Evolutionary conservation across 306 rosid species (phyloP), one percentile per base, ranked within the genome.

Genomic region (Vigna reflexopilosa): DNA sequence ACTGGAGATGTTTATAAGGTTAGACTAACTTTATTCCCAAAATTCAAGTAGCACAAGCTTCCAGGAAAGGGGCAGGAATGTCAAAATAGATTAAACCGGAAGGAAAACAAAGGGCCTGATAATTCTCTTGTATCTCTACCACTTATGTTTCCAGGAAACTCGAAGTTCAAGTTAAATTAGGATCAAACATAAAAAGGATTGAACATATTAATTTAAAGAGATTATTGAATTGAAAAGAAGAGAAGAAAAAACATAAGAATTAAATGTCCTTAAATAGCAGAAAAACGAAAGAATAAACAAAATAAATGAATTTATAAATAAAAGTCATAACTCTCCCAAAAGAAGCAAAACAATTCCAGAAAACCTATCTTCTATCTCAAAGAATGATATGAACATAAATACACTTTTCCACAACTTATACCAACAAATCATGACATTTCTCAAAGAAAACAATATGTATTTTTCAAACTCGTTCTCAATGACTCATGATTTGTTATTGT

Each of bases 111-210:
- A 64, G 32, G 74, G 74, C 49, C 4, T 50, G 50, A 51, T 15
- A 45, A 67, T 67, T 73, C 54, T 30, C 44, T 42, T 3, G 75
- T 62, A 67, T 47, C 47, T 67, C 63, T 52, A 52, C 47, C 63
- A 54, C 73, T 51, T 12, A 28, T 10, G 49, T 49, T 49, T 65
- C 61, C 15, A 73, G 44, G 20, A 44, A 51, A 80, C 42, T 54
- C 55, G 49, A 73, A 73, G 20, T 49, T 56, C 49, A n/a, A 34
- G 76, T 73, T 51, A 64, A 62, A 57, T 67, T 67, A 67, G 77
- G 67, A 75, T 44, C 72, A 38, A 72, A 58, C 3, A 20, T 61
- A 67, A 64, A 67, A 68, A 36, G 48, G 24, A 16, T 34, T 10
- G 49, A 64, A 10, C 67, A 81, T 22, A 81, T 45, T 3, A 73